Conservation (phyloP, 257 asterid genomes). For the Plantago major region DNA sequence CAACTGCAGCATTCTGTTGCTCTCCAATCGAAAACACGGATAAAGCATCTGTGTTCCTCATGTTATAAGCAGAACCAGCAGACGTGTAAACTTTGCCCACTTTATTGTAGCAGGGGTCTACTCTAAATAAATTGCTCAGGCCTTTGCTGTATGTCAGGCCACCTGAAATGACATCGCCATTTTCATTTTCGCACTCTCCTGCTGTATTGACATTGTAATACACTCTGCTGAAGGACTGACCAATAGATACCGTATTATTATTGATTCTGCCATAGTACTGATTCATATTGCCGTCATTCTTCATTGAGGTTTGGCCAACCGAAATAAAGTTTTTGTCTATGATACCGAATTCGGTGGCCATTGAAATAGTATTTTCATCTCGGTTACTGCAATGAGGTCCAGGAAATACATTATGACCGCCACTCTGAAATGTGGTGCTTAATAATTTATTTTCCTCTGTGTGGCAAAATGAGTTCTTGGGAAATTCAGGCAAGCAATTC, state of each 20-base stretch:
- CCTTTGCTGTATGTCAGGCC: constrained; percentile 32
- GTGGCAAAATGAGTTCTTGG: constrained; percentile 22
- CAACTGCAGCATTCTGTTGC: constrained; percentile 32
- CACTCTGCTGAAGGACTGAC: constrained; percentile 35
- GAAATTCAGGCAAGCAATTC: constrained; percentile 32
- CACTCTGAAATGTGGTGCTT: constrained; percentile 25
- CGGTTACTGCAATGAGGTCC: constrained; percentile 28
- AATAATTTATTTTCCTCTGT: constrained; percentile 26
- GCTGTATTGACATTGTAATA: constrained; percentile 24
- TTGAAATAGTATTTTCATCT: constrained; percentile 23
- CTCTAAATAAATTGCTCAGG: constrained; percentile 30
- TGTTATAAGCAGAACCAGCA: constrained; percentile 25
- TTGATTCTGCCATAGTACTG: constrained; percentile 32
- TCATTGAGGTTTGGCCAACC: constrained; percentile 34
- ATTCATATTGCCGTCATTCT: constrained; percentile 33
- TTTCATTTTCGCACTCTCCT: constrained; percentile 31
- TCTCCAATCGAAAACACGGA: constrained; percentile 13
- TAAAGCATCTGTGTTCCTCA: constrained; percentile 25
- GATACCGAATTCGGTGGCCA: constrained; percentile 27
- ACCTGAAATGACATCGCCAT: constrained; percentile 27
- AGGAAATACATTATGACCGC: constrained; percentile 22
- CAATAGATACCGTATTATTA: constrained; percentile 27
- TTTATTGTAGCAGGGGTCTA: constrained; percentile 36
- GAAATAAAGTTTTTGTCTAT: constrained; percentile 26
- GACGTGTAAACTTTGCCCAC: constrained; percentile 30